Evolutionary conservation across 2,329 filamentous ascomycete genomes (phyloP), one percentile per base, ranked within the genome.

Genomic region (Sordariomycetes sp.): DNA sequence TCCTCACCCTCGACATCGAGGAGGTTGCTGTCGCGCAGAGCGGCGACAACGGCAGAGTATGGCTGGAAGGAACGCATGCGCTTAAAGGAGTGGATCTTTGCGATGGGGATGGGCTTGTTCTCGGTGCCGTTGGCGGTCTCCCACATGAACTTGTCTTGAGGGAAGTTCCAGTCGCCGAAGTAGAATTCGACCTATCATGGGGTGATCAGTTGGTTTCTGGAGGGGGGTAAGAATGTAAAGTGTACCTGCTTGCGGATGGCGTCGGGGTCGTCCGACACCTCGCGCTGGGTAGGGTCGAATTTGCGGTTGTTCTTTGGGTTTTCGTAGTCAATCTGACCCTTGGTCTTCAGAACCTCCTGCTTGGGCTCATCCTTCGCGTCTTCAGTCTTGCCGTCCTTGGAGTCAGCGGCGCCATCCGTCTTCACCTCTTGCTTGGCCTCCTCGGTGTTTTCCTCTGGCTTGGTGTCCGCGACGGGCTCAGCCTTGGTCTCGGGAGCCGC

Each of bases 61-160:
- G 86, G 86, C 63, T 92, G 79, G 74, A 96, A 98, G 49, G 81
- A 83, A 46, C 79, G 82, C 93, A 98, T 98, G 57, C 93, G 87
- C 65, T 88, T 90, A 72, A 98, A 98, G 33, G 67, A 79, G 68
- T 80, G 77, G 45, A 98, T 77, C 41, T 79, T 73, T 50, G 79
- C 79, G 46, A 98, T 68, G 16, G 79, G 67, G 24, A 98, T 79
- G 28, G 88, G 73, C 57, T 83, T 82, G 68, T 95, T 94, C 50
- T 82, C 72, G 43, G 74, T 68, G 37, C 90, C 90, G 25, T 79
- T 82, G 36, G 86, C 83, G 50, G 79, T 70, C 42, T 77, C 70
- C 66, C 87, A 84, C 46, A 98, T 72, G 65, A 86, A 94, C 57
- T 86, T 83, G 62, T 98, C 93, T 50, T 77, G 79, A 33, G 82